phyloP scores from a whole-genome alignment of 192 early-diverging fungal species.

The Coemansia sp. region DNA sequence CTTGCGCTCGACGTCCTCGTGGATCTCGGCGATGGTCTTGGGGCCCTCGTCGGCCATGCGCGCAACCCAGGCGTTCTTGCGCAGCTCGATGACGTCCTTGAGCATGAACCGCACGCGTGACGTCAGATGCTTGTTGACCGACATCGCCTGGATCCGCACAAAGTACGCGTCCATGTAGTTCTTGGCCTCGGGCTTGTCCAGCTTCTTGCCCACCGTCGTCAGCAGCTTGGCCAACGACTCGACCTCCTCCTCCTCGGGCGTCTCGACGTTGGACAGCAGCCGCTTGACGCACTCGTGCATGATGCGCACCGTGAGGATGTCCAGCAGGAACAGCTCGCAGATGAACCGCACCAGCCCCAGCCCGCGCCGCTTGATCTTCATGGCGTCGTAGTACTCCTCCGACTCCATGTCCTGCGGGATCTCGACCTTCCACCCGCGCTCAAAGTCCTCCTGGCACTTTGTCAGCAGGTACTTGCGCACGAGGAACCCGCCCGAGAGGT shows the following conservation, averaged over 20 bases:
- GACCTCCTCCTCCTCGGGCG: constrained; percentile 93
- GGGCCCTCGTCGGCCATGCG: constrained; percentile 68
- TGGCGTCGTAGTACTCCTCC: constrained; percentile 79
- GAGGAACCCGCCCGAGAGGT: constrained; percentile 59
- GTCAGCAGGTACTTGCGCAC: constrained; percentile 94
- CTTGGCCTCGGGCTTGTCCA: constrained; percentile 63
- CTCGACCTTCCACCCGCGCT: constrained; percentile 83
- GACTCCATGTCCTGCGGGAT: constrained; percentile 74
- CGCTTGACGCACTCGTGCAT: constrained; percentile 91
- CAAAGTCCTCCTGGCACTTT: constrained; percentile 95
- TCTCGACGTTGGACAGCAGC: constrained; percentile 67
- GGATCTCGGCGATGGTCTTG: constrained; percentile 92
- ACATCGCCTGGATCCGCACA: constrained; percentile 75
- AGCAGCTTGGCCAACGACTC: constrained; percentile 93
- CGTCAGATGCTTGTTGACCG: constrained; percentile 63
- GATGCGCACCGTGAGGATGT: constrained; percentile 91
- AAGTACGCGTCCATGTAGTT: constrained; percentile 85
- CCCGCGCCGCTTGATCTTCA: constrained; percentile 91
- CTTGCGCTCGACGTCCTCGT: constrained; percentile 68
- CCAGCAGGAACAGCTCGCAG: constrained; percentile 90
- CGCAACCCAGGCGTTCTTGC: constrained; percentile 73
- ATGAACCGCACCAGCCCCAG: constrained; percentile 94
- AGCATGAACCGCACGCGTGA: constrained; percentile 96
- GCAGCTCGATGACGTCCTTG: constrained; percentile 82
- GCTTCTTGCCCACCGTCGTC: constrained; percentile 79